These are phyloP conservation scores for Rhizopus stolonifer DNA, from an alignment of 371 early-diverging fungal genomes.

Conservation along the genomic window DNA sequence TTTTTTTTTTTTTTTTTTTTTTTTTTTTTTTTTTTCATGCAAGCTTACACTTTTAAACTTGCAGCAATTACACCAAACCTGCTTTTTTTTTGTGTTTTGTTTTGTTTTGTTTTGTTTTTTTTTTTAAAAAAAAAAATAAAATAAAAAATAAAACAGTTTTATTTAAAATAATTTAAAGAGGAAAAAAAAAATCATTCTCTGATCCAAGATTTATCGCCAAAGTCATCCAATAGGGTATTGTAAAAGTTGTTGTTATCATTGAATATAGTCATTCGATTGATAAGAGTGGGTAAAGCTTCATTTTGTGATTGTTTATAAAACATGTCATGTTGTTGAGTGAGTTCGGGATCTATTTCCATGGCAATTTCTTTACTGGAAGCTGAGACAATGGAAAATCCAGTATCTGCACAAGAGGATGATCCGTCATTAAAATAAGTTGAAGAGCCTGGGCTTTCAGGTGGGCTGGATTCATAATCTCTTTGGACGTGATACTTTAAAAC, in stretches of 20 bases:
- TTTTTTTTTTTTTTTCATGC: too few species aligned
- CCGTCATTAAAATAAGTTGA: not conserved
- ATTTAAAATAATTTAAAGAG: too few species aligned
- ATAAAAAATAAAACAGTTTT: too few species aligned
- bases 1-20: too few species aligned
- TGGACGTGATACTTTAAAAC: conserved; percentile 23
- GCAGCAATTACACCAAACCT: too few species aligned
- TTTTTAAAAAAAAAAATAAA: too few species aligned
- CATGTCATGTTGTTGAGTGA: not conserved
- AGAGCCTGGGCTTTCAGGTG: too few species aligned
- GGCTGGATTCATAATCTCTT: not conserved
- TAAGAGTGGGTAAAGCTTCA: not conserved
- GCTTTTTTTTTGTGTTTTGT: too few species aligned
- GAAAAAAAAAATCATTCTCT: not conserved
- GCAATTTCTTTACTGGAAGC: not conserved
- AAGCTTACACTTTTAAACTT: too few species aligned
- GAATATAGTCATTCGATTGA: not conserved
- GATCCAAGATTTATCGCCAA: not conserved
- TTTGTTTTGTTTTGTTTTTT: too few species aligned
- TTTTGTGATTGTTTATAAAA: not conserved
- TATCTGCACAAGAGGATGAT: not conserved
- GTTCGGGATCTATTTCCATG: not conserved
- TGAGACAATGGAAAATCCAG: not conserved
- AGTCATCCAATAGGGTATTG: not conserved
- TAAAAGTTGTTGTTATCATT: not conserved